Conservation (phyloP, 352 stramenopile species). For the Pilasporangium apinafurcum region DNA sequence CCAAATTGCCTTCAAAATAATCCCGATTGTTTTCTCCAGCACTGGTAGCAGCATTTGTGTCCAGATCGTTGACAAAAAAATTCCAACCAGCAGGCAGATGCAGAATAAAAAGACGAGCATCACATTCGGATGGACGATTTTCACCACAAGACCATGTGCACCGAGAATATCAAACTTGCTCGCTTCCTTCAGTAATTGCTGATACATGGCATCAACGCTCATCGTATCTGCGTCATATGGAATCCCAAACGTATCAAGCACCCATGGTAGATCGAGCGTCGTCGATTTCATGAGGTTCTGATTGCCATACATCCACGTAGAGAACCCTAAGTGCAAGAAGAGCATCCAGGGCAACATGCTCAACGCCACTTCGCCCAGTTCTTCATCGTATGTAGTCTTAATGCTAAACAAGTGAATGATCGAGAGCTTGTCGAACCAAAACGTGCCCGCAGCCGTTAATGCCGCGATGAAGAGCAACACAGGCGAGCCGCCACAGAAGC, state of each 20-base stretch:
- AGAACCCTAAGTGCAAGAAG: slow-evolving; percentile 63
- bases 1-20: slow-evolving; percentile 27
- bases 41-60: slow-evolving; percentile 41
- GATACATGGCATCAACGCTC: slow-evolving; percentile 31
- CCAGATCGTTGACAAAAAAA: slow-evolving; percentile 59
- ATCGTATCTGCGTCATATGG: slow-evolving; percentile 16
- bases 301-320: slow-evolving; percentile 83
- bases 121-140: slow-evolving; percentile 63
- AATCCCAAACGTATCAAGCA: slow-evolving; percentile 31
- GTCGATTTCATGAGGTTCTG: slow-evolving; percentile 48
- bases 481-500: slow-evolving; percentile 76
- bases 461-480: slow-evolving; percentile 74
- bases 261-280: slow-evolving; percentile 31
- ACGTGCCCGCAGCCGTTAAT: slow-evolving; percentile 50
- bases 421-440: slow-evolving; percentile 80
- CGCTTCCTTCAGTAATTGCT: slow-evolving; percentile 28
- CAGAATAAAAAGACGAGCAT: slow-evolving; percentile 75
- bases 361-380: slow-evolving; percentile 53
- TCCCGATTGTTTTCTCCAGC: slow-evolving; percentile 27
- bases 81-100: slow-evolving; percentile 29
- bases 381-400: slow-evolving; percentile 77
- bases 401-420: slow-evolving; percentile 72
- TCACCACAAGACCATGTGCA: slow-evolving; percentile 53
- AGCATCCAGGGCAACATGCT: slow-evolving; percentile 63
- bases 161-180: slow-evolving; percentile 41